Evolutionary conservation across 768 basidiomycete species (phyloP), one percentile per base, ranked within the genome.

Genomic region (Mycena rosella): DNA sequence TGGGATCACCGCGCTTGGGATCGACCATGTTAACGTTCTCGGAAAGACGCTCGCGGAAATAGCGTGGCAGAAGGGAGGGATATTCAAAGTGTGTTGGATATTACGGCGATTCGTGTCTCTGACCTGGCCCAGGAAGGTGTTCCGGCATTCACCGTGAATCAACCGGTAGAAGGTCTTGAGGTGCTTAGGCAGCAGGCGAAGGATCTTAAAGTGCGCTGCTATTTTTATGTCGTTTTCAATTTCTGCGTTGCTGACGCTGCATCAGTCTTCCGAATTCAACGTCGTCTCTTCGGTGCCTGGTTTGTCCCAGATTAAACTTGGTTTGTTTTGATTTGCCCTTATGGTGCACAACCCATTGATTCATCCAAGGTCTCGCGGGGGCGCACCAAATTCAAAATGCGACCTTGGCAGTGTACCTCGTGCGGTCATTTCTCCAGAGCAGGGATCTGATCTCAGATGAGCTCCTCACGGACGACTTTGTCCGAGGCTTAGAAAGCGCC

Each of bases 11-110:
- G 87, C 95, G 5, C 84, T 99, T 15, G 98, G 98, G 1, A 87
- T 98, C 70, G 98, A 99, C 74, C 98, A 99, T 80, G 89, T 93
- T 47, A 81, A 85, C 61, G 89, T 98, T 27, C 84, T 99, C 2
- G 98, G 98, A 0, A 91, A 91, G 73, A 98, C 96, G 0, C 79
- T 99, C 5, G 79, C 83, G 36, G 94, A 98, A 74, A 99, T 99
- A 70, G 94, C 96, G 1, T 89, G 88, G 86, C 97, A 99, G 75
- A 99, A 99, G 78, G 95, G 91, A 30, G 98, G 98, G 2, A 99
- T 99, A 58, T 99, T 92, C 81, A 99, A 99, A 86, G 93, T 89
- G 57, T 30, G 80, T 68, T 30, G 36, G 20, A 38, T n/a, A 38
- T 7, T 30, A 26, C 22, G 20, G 27, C 13, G 18, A 48, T 40